phyloP scores from a whole-genome alignment of 192 early-diverging fungal species.

The Linderina pennispora region DNA sequence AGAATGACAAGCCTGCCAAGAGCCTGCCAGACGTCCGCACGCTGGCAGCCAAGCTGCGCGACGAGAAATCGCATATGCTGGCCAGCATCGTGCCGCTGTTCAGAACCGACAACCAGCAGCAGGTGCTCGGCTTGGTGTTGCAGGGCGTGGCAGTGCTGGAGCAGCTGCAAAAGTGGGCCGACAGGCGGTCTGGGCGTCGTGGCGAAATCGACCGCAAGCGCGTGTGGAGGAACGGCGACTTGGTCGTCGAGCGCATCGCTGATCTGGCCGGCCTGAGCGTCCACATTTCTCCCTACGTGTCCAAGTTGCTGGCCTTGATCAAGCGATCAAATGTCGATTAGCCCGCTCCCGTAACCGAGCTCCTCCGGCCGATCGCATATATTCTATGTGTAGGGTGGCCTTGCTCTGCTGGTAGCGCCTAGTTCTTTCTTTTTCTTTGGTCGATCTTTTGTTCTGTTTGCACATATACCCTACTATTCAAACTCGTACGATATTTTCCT shows the following conservation, averaged over 20 bases:
- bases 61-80: conserved; percentile 5
- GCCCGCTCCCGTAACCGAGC: background rate
- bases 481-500: too few relatives aligned
- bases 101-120: conserved; percentile 8
- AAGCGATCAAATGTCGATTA: conserved; percentile 1
- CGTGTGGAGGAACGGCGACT: conserved; percentile 31
- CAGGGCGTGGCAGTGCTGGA: conserved; percentile 36
- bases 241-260: conserved; percentile 34
- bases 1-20: background rate
- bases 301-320: conserved; percentile 24
- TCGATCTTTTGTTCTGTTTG: background rate
- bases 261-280: conserved; percentile 18
- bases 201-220: conserved; percentile 18
- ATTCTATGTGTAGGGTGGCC: too few relatives aligned
- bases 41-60: background rate
- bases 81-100: conserved; percentile 7
- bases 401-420: too few relatives aligned
- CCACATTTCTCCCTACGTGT: conserved; percentile 11
- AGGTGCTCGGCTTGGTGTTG: conserved; percentile 20
- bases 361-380: too few relatives aligned
- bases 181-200: conserved; percentile 17
- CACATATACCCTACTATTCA: too few relatives aligned
- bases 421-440: background rate
- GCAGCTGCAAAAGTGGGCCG: conserved; percentile 42
- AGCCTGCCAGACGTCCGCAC: too few relatives aligned